These are phyloP conservation scores for Zelopaecilomyces penicillatus DNA, from an alignment of 2,329 filamentous ascomycete species.

Conservation along the genomic window DNA sequence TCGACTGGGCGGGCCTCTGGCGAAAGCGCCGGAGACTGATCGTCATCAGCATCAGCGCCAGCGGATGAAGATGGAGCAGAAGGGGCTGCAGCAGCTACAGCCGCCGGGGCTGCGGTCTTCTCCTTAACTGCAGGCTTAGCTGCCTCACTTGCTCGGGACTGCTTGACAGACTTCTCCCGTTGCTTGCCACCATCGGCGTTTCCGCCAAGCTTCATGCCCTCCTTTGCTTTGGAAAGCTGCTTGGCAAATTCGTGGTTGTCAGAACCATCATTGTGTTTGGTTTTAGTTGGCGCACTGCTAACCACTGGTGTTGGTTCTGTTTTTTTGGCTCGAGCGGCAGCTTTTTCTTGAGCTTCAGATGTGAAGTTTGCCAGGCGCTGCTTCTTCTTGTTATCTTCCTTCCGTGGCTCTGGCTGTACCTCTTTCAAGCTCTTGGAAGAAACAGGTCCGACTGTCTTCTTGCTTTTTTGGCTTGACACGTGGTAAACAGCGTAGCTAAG, in stretches of 20 bases:
- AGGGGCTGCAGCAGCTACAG: constrained; percentile 30
- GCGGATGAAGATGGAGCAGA: constrained; percentile 53
- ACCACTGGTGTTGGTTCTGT: constrained; percentile 15
- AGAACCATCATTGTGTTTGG: constrained; percentile 49
- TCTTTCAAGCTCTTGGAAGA: constrained; percentile 22
- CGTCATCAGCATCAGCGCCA: constrained; percentile 72
- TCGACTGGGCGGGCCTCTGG: constrained; percentile 51
- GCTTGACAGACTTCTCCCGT: constrained; percentile 62
- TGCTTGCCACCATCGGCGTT: constrained; percentile 52
- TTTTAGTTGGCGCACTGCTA: constrained; percentile 21
- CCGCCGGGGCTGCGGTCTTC: constrained; percentile 31
- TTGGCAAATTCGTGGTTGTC: constrained; percentile 70
- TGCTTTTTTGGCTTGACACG: constrained; percentile 25
- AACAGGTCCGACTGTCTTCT: constrained; percentile 20
- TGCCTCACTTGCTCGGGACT: constrained; percentile 48
- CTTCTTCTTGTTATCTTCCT: constrained; percentile 37
- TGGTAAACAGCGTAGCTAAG: constrained; percentile 28
- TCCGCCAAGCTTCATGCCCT: constrained; percentile 53
- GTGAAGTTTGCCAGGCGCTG: constrained; percentile 36
- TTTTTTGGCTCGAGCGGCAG: constrained; percentile 18
- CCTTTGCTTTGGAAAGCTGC: constrained; percentile 61
- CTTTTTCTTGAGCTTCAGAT: constrained; percentile 31
- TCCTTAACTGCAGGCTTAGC: constrained; percentile 19
- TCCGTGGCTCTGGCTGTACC: constrained; percentile 25
- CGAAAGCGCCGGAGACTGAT: constrained; percentile 43